phyloP scores from a whole-genome alignment of 2,329 filamentous ascomycete species.

The Nemania diffusa region DNA sequence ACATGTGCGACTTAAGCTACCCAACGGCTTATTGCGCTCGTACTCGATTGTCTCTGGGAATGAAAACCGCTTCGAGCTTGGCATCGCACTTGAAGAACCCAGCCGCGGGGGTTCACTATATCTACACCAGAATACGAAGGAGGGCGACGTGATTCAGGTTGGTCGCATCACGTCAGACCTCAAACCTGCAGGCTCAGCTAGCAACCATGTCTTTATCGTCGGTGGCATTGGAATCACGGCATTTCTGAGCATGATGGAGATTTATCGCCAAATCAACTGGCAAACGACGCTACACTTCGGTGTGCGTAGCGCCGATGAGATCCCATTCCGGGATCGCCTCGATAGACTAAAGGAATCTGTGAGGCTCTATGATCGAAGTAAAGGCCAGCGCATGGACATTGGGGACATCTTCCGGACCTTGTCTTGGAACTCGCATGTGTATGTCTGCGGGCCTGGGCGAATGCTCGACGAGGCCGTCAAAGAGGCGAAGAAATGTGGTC shows the following conservation, averaged over 20 bases:
- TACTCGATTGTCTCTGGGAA: constrained; percentile 70
- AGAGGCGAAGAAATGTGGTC: constrained; percentile 54
- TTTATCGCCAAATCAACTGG: constrained; percentile 57
- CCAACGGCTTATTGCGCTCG: constrained; percentile 64
- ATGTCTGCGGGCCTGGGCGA: constrained; percentile 68
- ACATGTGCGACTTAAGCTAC: constrained; percentile 67
- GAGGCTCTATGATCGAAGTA: constrained; percentile 63
- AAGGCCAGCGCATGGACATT: constrained; percentile 65
- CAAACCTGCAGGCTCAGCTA: constrained; percentile 57
- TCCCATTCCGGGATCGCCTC: constrained; percentile 65
- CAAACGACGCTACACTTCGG: constrained; percentile 68
- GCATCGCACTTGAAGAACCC: constrained; percentile 64
- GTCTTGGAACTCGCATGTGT: constrained; percentile 66
- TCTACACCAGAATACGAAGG: constrained; percentile 60
- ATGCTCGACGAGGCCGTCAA: constrained; percentile 64
- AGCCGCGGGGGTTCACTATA: constrained; percentile 71
- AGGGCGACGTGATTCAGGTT: constrained; percentile 62
- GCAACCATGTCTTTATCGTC: constrained; percentile 70
- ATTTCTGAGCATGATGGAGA: constrained; percentile 63
- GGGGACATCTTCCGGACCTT: constrained; percentile 56
- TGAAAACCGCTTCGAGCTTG: constrained; percentile 63
- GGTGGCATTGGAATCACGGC: constrained; percentile 75
- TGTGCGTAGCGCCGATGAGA: constrained; percentile 61
- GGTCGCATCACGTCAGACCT: constrained; percentile 63
- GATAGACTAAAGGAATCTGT: constrained; percentile 55